Conservation (phyloP, 2,329 filamentous ascomycete species). For the Colletotrichum sublineola region DNA sequence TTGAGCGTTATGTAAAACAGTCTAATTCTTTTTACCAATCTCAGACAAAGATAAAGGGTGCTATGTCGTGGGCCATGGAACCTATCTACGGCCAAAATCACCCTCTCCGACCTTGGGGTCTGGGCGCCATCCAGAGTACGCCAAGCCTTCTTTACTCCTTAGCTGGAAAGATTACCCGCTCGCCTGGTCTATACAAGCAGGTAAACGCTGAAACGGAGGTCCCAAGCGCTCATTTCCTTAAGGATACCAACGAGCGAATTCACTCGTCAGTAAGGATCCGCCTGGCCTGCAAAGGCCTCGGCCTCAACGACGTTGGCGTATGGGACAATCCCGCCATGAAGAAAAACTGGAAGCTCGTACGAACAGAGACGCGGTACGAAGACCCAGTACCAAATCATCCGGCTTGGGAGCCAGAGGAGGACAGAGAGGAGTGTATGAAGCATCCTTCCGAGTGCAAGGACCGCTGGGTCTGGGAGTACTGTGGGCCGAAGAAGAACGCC, state of each 20-base stretch:
- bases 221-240: constrained; percentile 55
- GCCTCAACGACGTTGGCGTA: constrained; percentile 60
- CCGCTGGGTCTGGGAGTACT: constrained; percentile 69
- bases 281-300: constrained; percentile 63
- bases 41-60: constrained; percentile 39
- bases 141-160: constrained; percentile 59
- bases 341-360: constrained; percentile 58
- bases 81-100: constrained; percentile 61
- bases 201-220: constrained; percentile 57
- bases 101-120: constrained; percentile 63
- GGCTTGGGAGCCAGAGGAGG: constrained; percentile 49
- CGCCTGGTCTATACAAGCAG: constrained; percentile 63
- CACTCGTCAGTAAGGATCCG: constrained; percentile 68
- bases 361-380: constrained; percentile 48
- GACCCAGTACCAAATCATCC: constrained; percentile 54
- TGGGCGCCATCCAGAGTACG: constrained; percentile 59
- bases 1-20: constrained; percentile 56
- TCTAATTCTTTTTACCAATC: constrained; percentile 47
- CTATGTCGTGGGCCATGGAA: constrained; percentile 59
- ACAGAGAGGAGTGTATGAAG: constrained; percentile 43
- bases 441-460: constrained; percentile 46
- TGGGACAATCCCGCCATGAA: constrained; percentile 63
- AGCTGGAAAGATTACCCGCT: constrained; percentile 57
- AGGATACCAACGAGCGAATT: constrained; percentile 67
- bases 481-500: constrained; percentile 57